Evolutionary conservation across 228 moss, liverwort and hornwort genomes (phyloP), one percentile per base, ranked within the genome.

Genomic region (Sphagnum magellanicum): DNA sequence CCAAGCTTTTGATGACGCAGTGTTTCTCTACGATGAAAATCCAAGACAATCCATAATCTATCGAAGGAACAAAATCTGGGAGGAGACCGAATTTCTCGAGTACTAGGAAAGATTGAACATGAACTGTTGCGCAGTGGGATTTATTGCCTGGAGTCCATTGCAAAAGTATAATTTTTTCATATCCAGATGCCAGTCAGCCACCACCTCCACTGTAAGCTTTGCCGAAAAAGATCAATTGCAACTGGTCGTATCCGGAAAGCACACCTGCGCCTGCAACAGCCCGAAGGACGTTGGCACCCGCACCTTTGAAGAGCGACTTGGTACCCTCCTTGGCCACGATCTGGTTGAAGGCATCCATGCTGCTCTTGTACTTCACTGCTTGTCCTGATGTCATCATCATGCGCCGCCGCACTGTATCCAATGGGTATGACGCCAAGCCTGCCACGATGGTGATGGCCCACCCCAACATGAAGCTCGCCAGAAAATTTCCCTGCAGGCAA

Each of bases 361-460:
- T 83, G 65, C 79, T 79, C 52, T 75, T 80, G 77, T 83, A 83
- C 62, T 80, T 83, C 61, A 83, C 83, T 12, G 83, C 83, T 16
- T 79, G 74, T 0, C 83, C 83, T 58, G 83, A 83, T 17, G 83
- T 83, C 83, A 83, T 83, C 83, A 83, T 83, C 83, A 83, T 83
- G 50, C 83, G 83, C 70, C 79, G 77, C 71, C 83, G 77, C 64
- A 80, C 79, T 10, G 83, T 83, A 67, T 83, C 83, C 50, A 83
- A 64, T 48, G 83, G 83, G 74, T 83, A 83, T 16, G 83, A 80
- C 4, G 77, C 79, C 70, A 80, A 65, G 11, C 83, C 83, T 46
- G 83, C 83, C 52, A 70, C 63, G 17, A 79, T 83, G 69, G 83
- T 83, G 73, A 83, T 83, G 49, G 70, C 69, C 83, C 83, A 83